These are phyloP conservation scores for Biancaea sappan DNA, from an alignment of 306 rosid species.

Conservation along the genomic window DNA sequence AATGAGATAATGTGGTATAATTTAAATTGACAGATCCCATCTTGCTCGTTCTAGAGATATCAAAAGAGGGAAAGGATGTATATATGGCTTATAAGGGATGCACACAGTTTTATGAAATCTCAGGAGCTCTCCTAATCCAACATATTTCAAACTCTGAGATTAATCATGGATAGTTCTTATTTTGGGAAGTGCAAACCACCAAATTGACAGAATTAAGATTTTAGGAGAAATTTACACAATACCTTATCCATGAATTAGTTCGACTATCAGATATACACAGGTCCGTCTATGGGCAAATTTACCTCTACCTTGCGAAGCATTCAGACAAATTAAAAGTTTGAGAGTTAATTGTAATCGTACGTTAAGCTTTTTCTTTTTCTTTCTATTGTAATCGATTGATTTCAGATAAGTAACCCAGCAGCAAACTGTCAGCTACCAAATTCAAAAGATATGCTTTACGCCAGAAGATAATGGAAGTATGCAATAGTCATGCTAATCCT, in stretches of 20 bases:
- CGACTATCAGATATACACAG: too few relatives aligned
- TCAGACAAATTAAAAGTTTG: background rate
- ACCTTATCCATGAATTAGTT: too few relatives aligned
- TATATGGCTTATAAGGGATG: background rate
- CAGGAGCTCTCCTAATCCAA: background rate
- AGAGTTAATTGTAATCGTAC: background rate
- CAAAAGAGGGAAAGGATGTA: background rate
- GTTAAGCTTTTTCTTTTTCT: background rate
- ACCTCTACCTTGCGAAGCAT: background rate
- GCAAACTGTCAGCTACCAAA: background rate
- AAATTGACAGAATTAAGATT: background rate
- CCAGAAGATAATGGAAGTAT: background rate
- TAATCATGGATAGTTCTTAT: background rate
- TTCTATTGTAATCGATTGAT: background rate
- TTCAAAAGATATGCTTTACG: background rate
- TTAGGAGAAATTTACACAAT: background rate
- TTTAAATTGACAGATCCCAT: background rate
- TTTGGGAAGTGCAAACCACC: background rate
- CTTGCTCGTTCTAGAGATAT: background rate
- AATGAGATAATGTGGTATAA: background rate
- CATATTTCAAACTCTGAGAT: background rate
- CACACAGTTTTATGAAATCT: background rate
- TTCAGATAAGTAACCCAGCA: background rate
- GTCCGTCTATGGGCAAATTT: background rate
- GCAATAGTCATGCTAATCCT: background rate